phyloP scores from a whole-genome alignment of 2,329 filamentous ascomycete species.

The Aspergillus melleus region DNA sequence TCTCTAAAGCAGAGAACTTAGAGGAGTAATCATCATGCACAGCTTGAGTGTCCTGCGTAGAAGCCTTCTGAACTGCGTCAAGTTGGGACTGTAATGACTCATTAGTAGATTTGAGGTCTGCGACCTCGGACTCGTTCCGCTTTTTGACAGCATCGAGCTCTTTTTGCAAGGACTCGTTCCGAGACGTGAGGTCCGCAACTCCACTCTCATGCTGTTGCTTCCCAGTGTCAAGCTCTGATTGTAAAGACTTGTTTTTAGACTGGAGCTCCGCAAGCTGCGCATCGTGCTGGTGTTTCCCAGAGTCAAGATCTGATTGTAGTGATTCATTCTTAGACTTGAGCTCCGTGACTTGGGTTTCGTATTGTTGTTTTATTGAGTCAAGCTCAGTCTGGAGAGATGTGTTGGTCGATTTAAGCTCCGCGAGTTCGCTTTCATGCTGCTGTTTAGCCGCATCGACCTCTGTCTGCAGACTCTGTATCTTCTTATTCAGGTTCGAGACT shows the following conservation, averaged over 20 bases:
- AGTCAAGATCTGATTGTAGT: constrained; percentile 48
- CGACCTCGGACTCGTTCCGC: constrained; percentile 54
- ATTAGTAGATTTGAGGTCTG: constrained; percentile 57
- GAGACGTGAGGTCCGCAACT: constrained; percentile 58
- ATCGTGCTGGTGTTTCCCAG: constrained; percentile 44
- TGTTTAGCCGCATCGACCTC: constrained; percentile 33
- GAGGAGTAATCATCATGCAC: constrained; percentile 53
- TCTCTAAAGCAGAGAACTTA: constrained; percentile 48
- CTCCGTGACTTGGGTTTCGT: constrained; percentile 59
- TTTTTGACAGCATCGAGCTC: constrained; percentile 44
- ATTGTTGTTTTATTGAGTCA: constrained; percentile 48
- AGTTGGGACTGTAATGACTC: constrained; percentile 55
- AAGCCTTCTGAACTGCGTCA: constrained; percentile 49
- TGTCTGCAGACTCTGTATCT: constrained; percentile 57
- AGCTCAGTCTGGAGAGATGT: constrained; percentile 54
- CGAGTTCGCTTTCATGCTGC: constrained; percentile 57
- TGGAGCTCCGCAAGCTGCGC: constrained; percentile 62
- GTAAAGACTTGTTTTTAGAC: constrained; percentile 58
- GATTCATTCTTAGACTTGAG: constrained; percentile 57
- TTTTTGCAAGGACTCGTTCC: constrained; percentile 57
- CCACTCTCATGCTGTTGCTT: constrained; percentile 53
- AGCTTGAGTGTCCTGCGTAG: constrained; percentile 53
- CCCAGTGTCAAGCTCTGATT: constrained; percentile 36
- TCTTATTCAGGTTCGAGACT: constrained; percentile 57
- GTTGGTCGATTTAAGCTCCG: constrained; percentile 60